Percentiles rank a stretch among this genome's conserved stretches.
Conservation (phyloP, 305 asterid genomes). For the Fraxinus greggii region DNA sequence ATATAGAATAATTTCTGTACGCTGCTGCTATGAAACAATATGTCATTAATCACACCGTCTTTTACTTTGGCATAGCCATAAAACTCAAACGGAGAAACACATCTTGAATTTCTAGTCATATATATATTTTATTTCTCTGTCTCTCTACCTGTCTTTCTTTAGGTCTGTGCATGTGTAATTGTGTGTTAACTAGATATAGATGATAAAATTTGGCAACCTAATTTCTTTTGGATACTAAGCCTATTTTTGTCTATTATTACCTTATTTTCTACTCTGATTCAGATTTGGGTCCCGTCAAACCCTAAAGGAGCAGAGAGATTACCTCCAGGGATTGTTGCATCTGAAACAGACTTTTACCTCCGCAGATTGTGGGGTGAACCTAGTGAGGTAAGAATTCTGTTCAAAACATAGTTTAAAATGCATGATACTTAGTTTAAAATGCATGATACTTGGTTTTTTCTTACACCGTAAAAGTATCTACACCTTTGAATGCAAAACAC, state of each 20-base stretch:
- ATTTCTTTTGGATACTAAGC: not conserved
- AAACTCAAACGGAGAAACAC: not conserved
- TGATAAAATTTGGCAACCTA: not conserved
- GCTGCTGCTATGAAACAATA: not conserved
- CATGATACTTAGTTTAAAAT: not conserved
- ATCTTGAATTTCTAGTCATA: not conserved
- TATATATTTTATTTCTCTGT: not conserved
- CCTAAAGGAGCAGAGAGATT: slow-evolving; percentile 63
- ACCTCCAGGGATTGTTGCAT: slow-evolving; percentile 45
- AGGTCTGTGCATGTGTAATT: not conserved
- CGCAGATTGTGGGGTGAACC: slow-evolving; percentile 65
- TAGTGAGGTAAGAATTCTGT: slow-evolving; percentile 37
- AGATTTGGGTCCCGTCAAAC: slow-evolving; percentile 56
- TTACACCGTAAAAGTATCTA: not conserved
- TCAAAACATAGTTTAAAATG: not conserved
- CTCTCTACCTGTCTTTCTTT: not conserved
- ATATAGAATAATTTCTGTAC: slow-evolving; percentile 15
- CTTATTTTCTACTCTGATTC: slow-evolving; percentile 9
- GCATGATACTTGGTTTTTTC: not conserved
- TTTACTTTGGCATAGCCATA: not conserved
- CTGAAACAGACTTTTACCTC: slow-evolving; percentile 49
- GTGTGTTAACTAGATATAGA: not conserved
- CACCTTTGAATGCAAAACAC: not conserved
- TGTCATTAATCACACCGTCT: not conserved
- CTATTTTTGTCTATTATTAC: not conserved